Evolutionary conservation across 169 alveolate species (phyloP), one percentile per base, ranked within the genome.

Genomic region (Babesia ovata): DNA sequence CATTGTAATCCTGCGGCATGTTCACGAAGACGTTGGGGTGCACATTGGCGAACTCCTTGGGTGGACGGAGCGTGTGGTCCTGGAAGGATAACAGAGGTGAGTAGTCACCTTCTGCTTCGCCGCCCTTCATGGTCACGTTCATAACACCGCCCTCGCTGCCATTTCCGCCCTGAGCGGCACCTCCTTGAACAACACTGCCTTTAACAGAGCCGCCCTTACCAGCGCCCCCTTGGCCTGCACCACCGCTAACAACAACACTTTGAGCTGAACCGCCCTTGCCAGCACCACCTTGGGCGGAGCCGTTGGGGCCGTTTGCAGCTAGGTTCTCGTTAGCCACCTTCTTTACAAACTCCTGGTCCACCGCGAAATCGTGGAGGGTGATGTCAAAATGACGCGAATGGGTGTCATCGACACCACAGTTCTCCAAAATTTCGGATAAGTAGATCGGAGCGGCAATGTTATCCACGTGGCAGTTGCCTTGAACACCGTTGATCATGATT

Each of bases 321-420:
- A 22, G 4, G 29, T 26, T 54, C 36, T 53, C 39, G 6, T 70
- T 50, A 9, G 42, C 66, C 16, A 50, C 36, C 60, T 70, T 39
- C 9, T 26, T 84, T 14, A 28, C 66, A 22, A 70, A 46, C 46
- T 13, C 61, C 24, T 26, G 0, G 67, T 67, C 65, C n/a, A 67
- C 53, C 19, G 50, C 14, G 26, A 52, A 33, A 33, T 81, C 88
- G 52, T 63, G 73, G 24, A 81, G 53, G 0, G 75, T 65, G 7
- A 83, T 63, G 81, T 63, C 65, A 29, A 70, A 83, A 26, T 29
- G 58, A 22, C 70, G 59, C 63, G 84, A 49, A 17, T 49, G 60
- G 22, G 50, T n/a, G 48, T 75, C 86, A 49, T 74, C 84, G 58
- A 83, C 90, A 63, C 90, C 90, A 46, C 90, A 83, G 39, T 22